Evolutionary conservation across 805 yeast species (phyloP).

Genomic region (Starmerella bombicola): DNA sequence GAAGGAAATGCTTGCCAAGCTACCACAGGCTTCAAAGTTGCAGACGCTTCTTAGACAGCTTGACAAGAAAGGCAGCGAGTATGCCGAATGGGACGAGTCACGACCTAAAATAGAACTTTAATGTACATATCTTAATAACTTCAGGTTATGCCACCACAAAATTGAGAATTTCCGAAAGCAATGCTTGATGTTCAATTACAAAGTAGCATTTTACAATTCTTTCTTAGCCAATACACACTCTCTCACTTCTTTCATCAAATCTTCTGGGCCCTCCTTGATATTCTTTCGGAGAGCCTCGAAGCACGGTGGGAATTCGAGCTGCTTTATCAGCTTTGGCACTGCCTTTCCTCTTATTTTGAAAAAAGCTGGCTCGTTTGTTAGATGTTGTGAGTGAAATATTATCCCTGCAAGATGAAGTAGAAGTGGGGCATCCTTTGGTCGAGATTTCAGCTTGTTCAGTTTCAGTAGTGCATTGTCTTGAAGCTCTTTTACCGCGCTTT

Average conservation of each 20-base stretch:
- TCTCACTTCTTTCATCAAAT: not conserved
- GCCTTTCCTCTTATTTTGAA: conserved; percentile 25
- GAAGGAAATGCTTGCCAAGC: conserved; percentile 20
- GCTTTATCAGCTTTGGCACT: conserved; percentile 25
- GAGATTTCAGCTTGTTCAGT: conserved; percentile 12
- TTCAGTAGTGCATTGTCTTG: conserved; percentile 1
- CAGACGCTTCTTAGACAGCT: conserved; percentile 26
- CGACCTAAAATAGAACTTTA: conserved; percentile 13
- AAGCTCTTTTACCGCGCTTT: conserved; percentile 8
- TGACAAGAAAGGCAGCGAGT: conserved; percentile 26
- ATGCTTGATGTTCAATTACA: too few relatives aligned
- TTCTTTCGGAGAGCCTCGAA: conserved; percentile 19
- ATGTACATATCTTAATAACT: not conserved
- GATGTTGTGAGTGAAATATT: conserved; percentile 16
- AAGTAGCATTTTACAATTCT: too few relatives aligned
- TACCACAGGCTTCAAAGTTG: conserved; percentile 24
- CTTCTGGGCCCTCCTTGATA: conserved; percentile 1
- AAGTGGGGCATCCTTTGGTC: conserved; percentile 22
- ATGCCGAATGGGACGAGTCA: conserved; percentile 20
- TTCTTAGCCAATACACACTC: too few relatives aligned
- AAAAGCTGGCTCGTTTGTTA: conserved; percentile 12
- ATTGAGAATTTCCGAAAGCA: too few relatives aligned
- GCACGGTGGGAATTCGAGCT: conserved; percentile 18
- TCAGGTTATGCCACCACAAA: not conserved
- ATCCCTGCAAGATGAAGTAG: conserved; percentile 24